These are phyloP conservation scores for Cyclanthera cordifolia DNA, from an alignment of 306 rosid species.

Conservation along the genomic window DNA sequence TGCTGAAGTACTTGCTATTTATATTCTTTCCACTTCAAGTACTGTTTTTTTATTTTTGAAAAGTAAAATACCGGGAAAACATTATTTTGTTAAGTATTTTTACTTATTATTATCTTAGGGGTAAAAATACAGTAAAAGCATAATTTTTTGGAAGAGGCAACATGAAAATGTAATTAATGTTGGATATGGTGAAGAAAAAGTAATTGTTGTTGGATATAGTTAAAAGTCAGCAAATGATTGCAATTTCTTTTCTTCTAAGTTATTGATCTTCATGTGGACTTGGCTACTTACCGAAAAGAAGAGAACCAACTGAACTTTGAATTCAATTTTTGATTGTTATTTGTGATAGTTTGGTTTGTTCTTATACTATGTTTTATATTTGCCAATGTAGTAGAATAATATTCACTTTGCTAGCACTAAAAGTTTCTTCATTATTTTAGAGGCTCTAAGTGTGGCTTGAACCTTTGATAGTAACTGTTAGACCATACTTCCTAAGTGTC, in stretches of 20 bases:
- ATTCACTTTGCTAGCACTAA: constrained; percentile 2
- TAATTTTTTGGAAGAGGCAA: neutral
- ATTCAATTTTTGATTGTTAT: neutral
- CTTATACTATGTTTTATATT: neutral
- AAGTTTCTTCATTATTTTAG: neutral
- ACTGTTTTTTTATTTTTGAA: neutral
- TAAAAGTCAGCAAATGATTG: neutral
- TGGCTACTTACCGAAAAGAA: neutral
- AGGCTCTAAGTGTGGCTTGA: neutral
- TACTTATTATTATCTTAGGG: neutral
- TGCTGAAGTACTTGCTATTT: neutral
- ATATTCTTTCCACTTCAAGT: neutral
- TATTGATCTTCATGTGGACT: neutral
- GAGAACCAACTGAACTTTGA: neutral
- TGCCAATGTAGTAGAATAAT: neutral
- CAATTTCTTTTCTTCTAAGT: neutral
- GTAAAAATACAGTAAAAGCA: too few species aligned
- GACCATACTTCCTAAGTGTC: neutral
- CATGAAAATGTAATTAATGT: neutral
- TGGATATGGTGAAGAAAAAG: neutral
- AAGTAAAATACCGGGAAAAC: neutral
- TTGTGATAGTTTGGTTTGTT: neutral
- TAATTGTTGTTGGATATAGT: too few species aligned
- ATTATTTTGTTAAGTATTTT: neutral
- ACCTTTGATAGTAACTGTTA: neutral